Evolutionary conservation across 176 grass and related monocot species (phyloP).

Genomic region (Cenchrus purpureus): DNA sequence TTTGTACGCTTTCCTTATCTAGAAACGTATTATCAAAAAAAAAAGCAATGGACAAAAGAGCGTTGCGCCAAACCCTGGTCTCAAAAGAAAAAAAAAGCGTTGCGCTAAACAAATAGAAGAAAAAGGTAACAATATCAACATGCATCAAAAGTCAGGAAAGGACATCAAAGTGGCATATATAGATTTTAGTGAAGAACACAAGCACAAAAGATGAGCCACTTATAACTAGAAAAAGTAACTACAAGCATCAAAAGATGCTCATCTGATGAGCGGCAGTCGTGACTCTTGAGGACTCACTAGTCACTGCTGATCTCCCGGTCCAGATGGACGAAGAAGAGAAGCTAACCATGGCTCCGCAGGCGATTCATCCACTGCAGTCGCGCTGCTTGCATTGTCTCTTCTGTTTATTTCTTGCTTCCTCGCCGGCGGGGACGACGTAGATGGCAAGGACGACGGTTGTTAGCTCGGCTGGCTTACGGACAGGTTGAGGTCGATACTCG

Average conservation of each 20-base stretch:
- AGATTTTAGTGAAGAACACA: not conserved
- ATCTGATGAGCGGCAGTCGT: not conserved
- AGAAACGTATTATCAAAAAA: no score
- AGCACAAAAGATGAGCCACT: not conserved
- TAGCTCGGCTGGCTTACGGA: constrained; percentile 63
- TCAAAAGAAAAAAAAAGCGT: not conserved
- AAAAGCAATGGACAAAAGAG: not conserved
- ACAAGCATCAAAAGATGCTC: not conserved
- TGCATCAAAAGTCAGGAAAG: constrained; percentile 3
- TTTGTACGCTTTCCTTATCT: no score
- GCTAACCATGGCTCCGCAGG: constrained; percentile 12
- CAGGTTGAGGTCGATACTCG: constrained; percentile 74
- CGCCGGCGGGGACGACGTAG: not conserved
- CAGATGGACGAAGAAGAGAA: not conserved
- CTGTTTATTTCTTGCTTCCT: not conserved
- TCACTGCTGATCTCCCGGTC: not conserved
- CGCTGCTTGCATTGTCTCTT: not conserved
- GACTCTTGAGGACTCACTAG: not conserved
- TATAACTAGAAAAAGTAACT: no score
- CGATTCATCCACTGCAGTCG: not conserved
- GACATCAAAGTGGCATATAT: not conserved
- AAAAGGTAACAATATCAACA: not conserved
- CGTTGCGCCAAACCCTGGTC: not conserved
- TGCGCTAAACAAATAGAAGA: not conserved
- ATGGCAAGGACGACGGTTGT: not conserved